Base-by-base conservation (phyloP, 306 rosid species). In the Begonia peltatifolia region DNA sequence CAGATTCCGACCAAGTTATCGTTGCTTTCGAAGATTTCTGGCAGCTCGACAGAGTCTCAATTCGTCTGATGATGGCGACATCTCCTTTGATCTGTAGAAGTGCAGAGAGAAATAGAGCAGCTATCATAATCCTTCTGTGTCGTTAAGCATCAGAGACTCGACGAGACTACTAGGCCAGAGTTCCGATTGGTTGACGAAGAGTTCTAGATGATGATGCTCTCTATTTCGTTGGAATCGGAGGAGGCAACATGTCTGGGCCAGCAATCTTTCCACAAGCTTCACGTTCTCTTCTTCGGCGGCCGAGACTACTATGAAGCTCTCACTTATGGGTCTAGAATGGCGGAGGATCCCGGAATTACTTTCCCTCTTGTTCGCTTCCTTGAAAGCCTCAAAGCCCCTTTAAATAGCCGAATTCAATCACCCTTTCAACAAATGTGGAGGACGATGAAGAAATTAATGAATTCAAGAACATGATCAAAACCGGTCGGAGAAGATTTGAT, bases 311-410 rank as follows among this genome's bases (percentile, higher is more conserved):
- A 60, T 0, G 87, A 83, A 63, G 93, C 93, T 10, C 62, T 83
- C n/a, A 79, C 87, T 42, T 74, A 64, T n/a, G 87, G 84, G 12
- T 16, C 60, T 7, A 62, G 87, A 63, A 83, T 83, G 79, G 79
- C 73, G 0, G 82, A 83, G 36, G 84, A 83, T 50, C 93, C 93
- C 1, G 87, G 87, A 14, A 67, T 67, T 46, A 62, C 17, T 20
- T 35, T 83, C 13, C 71, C 69, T 7, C 53, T 76, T 5, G 47
- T 83, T 9, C 65, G 51, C 12, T 57, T 77, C 58, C 10, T 57
- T 16, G 52, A 66, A 36, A 62, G 54, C 14, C 61, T 64, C 11
- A 65, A 68, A 18, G 57, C 46, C 47, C 42, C 11, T 6, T 52
- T 56, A 71, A 12, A 53, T 58, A 3, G 69, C 62, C 8, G 43